Conservation (phyloP, 2,329 filamentous ascomycete genomes). For the Magnaporthales sp. region DNA sequence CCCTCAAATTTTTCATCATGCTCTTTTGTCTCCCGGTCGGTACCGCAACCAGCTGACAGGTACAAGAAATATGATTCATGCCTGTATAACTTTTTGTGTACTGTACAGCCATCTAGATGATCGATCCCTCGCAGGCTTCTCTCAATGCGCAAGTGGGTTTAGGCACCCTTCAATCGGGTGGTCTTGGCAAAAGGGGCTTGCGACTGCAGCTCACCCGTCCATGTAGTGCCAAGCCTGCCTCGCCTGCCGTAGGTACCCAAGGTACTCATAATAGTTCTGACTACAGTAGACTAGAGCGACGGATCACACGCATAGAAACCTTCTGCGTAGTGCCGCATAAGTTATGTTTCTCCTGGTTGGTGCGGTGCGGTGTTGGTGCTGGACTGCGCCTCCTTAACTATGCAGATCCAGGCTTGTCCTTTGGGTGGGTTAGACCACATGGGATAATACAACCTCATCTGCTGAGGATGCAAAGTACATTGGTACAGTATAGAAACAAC, state of each 20-base stretch:
- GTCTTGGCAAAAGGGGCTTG: background rate
- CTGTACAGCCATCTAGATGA: too few relatives aligned
- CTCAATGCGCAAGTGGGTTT: background rate
- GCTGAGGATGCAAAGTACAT: too few relatives aligned
- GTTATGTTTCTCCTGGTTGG: background rate
- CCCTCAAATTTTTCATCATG: background rate
- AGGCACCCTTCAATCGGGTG: background rate
- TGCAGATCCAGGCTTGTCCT: background rate
- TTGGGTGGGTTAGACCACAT: background rate
- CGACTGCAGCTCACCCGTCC: background rate
- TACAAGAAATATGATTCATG: background rate
- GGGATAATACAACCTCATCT: too few relatives aligned
- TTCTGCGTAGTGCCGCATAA: background rate
- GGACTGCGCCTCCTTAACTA: background rate
- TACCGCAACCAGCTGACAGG: background rate
- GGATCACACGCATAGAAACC: background rate
- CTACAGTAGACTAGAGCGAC: background rate
- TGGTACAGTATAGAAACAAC: too few relatives aligned
- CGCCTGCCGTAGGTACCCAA: too few relatives aligned
- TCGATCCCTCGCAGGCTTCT: background rate
- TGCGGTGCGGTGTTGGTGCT: background rate
- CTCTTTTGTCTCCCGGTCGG: background rate
- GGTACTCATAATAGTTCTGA: background rate
- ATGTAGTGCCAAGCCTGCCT: background rate
- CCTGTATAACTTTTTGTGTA: background rate